Percentiles rank a stretch among this genome's conserved stretches.
Conservation (phyloP, 2,329 filamentous ascomycete species). For the Alternaria solani region DNA sequence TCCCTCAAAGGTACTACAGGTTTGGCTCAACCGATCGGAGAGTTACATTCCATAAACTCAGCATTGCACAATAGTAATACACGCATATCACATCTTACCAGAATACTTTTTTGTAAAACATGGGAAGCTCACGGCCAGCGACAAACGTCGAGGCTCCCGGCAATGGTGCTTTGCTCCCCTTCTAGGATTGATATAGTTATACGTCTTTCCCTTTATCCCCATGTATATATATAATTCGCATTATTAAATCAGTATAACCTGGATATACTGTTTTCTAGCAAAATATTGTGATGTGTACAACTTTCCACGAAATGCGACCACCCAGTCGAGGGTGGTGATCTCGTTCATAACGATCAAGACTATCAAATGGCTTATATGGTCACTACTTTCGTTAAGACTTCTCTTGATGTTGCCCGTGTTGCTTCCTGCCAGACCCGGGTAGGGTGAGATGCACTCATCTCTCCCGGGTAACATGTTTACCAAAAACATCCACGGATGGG, state of each 20-base stretch:
- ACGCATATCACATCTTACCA: background rate
- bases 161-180: background rate
- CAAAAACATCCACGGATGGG: background rate
- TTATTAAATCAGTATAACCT: background rate
- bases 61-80: background rate
- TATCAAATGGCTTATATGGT: background rate
- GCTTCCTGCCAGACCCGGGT: background rate
- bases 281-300: background rate
- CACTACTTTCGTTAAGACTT: background rate
- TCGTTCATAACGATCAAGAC: too few species aligned
- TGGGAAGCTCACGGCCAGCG: background rate
- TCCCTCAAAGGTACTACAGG: background rate
- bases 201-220: background rate
- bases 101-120: background rate
- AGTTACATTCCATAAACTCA: background rate
- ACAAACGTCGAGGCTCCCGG: background rate
- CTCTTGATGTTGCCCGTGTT: background rate
- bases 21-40: background rate
- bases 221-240: background rate
- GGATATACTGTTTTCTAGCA: background rate
- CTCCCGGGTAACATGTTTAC: background rate
- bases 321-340: background rate
- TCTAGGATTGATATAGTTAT: background rate
- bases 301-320: background rate
- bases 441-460: background rate